Evolutionary conservation across 1,284 basidiomycete species (phyloP), one percentile per base, ranked within the genome.

Genomic region (Moniliella sp.): DNA sequence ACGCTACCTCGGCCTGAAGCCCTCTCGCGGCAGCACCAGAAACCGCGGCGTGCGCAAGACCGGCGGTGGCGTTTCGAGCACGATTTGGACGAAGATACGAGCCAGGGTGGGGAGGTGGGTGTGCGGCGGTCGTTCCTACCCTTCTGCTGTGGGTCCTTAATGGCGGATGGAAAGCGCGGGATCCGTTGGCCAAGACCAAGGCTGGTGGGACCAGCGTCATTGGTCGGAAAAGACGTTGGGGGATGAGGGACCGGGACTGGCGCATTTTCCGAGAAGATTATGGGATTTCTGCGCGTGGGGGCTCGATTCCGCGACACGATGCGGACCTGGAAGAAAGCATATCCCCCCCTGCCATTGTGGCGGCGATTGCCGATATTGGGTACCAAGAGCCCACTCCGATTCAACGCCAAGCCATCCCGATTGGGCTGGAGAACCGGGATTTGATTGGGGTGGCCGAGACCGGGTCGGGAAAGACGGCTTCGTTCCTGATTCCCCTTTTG

Each of bases 171-270:
- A 4, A 43, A 38, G 1, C 44, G 47, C n/a, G 21, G n/a, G n/a
- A n/a, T n/a, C n/a, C n/a, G n/a, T n/a, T n/a, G n/a, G n/a, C n/a
- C n/a, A n/a, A n/a, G n/a, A n/a, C n/a, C n/a, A n/a, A n/a, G n/a
- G n/a, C n/a, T n/a, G n/a, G n/a, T n/a, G n/a, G 67, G 71, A 37
- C 75, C 79, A 18, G 65, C 80, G 42, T 42, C 91, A 94, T 65
- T 97, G 91, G 91, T 77, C 77, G 2, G 82, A 93, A n/a, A 99
- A 99, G 63, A 71, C 75, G 1, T 65, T 97, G 18, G 62, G 82
- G 94, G 62, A 94, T 99, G 91, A 79, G 77, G 55, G 91, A 94
- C 50, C 70, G 88, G 35, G 88, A 99, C 60, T 99, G 88, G 88
- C 73, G 88, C 50, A 97, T 99, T 61, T 97, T 99, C 66, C 69